Percentiles rank a stretch among this genome's conserved stretches.
These are phyloP conservation scores for Rosa chinensis DNA, from an alignment of 306 rosid genomes.

Conservation along the genomic window DNA sequence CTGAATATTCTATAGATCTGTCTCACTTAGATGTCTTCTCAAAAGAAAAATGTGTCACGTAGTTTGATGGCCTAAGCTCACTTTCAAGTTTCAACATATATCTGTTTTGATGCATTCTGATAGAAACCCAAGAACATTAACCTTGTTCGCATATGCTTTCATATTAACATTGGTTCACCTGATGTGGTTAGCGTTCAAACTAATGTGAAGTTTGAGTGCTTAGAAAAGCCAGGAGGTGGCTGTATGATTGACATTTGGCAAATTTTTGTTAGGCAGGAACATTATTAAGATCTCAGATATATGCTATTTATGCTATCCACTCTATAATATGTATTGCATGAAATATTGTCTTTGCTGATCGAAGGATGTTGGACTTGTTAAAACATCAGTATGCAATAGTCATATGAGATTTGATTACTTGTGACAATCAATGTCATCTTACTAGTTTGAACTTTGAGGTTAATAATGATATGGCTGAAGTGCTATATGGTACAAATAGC, in stretches of 20 bases:
- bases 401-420: neutral
- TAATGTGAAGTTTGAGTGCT: slow-evolving; percentile 3
- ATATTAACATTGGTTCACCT: neutral
- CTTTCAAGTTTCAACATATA: neutral
- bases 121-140: neutral
- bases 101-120: neutral
- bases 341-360: neutral
- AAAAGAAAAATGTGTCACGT: neutral
- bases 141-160: neutral
- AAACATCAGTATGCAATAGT: neutral
- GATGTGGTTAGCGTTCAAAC: neutral
- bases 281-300: no score
- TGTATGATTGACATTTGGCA: neutral
- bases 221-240: neutral
- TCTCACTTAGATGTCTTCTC: neutral
- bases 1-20: neutral
- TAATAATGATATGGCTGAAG: neutral
- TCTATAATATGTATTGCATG: neutral
- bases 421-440: neutral
- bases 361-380: neutral
- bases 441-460: neutral
- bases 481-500: neutral
- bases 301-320: neutral
- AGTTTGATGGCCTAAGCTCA: neutral
- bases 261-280: neutral